Conservation (phyloP, 1,284 basidiomycete genomes). For the Tetrapyrgos nigripes region DNA sequence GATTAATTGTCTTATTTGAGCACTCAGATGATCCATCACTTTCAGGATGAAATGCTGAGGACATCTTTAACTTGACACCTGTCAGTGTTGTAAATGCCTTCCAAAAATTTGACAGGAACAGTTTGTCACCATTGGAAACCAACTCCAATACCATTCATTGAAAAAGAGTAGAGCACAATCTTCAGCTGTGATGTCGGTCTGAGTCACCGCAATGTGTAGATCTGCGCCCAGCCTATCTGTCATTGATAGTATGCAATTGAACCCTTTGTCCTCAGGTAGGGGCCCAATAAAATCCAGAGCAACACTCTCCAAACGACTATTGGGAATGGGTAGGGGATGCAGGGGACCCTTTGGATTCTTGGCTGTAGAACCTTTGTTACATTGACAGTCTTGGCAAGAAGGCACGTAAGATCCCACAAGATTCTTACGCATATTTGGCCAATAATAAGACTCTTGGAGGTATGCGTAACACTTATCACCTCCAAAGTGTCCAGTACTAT, state of each 20-base stretch:
- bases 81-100: background rate
- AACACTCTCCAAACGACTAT: constrained; percentile 18
- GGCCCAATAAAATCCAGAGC: constrained; percentile 31
- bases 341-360: constrained; percentile 18
- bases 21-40: constrained; percentile 26
- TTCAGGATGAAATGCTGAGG: constrained; percentile 8
- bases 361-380: constrained; percentile 16
- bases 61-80: constrained; percentile 19
- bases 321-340: constrained; percentile 26
- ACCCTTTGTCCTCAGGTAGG: no score
- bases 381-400: constrained; percentile 24
- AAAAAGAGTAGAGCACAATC: no score
- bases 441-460: background rate
- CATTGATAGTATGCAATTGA: constrained; percentile 37
- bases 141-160: no score
- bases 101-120: constrained; percentile 19
- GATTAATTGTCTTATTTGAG: constrained; percentile 7
- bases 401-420: background rate
- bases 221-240: constrained; percentile 39
- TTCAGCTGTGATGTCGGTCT: constrained; percentile 27
- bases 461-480: background rate
- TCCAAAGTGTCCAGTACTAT: background rate
- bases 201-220: constrained; percentile 33
- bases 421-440: background rate
- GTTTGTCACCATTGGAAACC: constrained; percentile 26